Evolutionary conservation across 2,329 filamentous ascomycete species (phyloP).

Genomic region (Knoxdaviesia capensis): DNA sequence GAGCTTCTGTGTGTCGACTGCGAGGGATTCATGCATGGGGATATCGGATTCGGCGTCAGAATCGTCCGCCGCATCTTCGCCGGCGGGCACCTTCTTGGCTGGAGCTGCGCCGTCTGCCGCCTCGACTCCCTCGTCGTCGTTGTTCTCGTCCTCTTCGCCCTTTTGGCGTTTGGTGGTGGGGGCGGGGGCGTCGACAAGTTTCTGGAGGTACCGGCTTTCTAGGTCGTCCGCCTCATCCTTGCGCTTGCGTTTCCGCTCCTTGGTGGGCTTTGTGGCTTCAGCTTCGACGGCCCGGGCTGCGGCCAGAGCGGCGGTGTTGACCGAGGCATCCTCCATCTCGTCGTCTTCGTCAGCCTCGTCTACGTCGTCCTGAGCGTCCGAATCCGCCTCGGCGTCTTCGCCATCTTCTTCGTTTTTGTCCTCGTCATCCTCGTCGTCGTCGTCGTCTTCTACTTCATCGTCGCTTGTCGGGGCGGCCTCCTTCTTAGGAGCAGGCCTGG

Average conservation of each 20-base stretch:
- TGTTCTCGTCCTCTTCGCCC: conserved; percentile 13
- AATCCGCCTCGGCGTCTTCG: conserved; percentile 12
- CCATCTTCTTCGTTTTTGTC: conserved; percentile 9
- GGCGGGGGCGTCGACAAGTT: conserved; percentile 38
- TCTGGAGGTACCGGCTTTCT: conserved; percentile 49
- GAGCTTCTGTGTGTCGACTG: conserved; percentile 27
- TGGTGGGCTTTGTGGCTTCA: conserved; percentile 17
- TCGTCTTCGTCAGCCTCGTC: conserved; percentile 20
- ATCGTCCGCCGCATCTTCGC: conserved; percentile 26
- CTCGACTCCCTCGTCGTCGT: conserved; percentile 14
- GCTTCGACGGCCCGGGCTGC: conserved; percentile 15
- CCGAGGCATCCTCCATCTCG: conserved; percentile 17
- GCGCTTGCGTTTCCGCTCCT: conserved; percentile 44
- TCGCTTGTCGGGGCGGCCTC: conserved; percentile 12
- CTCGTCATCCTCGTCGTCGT: conserved; percentile 12
- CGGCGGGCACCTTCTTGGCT: conserved; percentile 12
- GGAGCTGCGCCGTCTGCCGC: conserved; percentile 9
- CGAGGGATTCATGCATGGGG: conserved; percentile 37
- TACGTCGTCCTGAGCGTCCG: conserved; percentile 17
- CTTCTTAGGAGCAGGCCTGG: conserved; percentile 6
- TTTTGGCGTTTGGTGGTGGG: conserved; percentile 34
- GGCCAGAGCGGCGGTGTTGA: conserved; percentile 15
- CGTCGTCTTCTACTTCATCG: conserved; percentile 9
- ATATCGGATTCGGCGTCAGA: conserved; percentile 20
- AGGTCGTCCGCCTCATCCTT: conserved; percentile 49